A percentile compares a stretch with the other conserved stretches of the same genome.
Evolutionary conservation across 148 eudicot species (phyloP).

Genomic region (Diospyros lotus): DNA sequence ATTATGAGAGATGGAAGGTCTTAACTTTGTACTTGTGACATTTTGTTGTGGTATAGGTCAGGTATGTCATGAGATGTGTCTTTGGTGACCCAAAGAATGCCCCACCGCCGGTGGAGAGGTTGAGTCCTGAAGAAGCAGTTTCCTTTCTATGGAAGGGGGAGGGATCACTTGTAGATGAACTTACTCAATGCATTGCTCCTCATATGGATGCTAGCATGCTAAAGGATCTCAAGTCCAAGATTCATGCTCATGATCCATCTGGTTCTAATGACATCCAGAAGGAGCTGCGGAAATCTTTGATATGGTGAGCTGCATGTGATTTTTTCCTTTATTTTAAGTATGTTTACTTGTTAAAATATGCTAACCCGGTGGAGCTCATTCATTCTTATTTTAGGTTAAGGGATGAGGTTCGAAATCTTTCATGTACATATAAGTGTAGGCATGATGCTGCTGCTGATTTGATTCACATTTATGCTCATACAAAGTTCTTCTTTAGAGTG

Average conservation of each 20-base stretch:
- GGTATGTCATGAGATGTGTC: conserved; percentile 85
- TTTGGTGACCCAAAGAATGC: conserved; percentile 96
- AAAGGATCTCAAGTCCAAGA: conserved; percentile 55
- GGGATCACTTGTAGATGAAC: conserved; percentile 77
- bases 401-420: conserved; percentile 91
- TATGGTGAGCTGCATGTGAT: conserved; percentile 52
- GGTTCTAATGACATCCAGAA: conserved; percentile 55
- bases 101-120: conserved; percentile 88
- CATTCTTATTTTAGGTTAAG: conserved; percentile 59
- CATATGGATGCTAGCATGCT: conserved; percentile 58
- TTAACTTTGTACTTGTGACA: no score
- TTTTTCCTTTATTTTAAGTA: not conserved
- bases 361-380: not conserved
- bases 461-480: conserved; percentile 88
- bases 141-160: conserved; percentile 82
- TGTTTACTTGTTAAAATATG: conserved; percentile 4
- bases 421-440: conserved; percentile 70
- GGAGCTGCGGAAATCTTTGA: conserved; percentile 68
- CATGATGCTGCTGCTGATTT: conserved; percentile 99
- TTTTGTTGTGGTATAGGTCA: conserved; percentile 49
- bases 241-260: conserved; percentile 76
- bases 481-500: conserved; percentile 68
- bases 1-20: not conserved
- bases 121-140: conserved; percentile 69
- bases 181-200: conserved; percentile 70